These are phyloP conservation scores for Alloteropsis angusta DNA, from an alignment of 202 grass and related monocot species.

Conservation along the genomic window DNA sequence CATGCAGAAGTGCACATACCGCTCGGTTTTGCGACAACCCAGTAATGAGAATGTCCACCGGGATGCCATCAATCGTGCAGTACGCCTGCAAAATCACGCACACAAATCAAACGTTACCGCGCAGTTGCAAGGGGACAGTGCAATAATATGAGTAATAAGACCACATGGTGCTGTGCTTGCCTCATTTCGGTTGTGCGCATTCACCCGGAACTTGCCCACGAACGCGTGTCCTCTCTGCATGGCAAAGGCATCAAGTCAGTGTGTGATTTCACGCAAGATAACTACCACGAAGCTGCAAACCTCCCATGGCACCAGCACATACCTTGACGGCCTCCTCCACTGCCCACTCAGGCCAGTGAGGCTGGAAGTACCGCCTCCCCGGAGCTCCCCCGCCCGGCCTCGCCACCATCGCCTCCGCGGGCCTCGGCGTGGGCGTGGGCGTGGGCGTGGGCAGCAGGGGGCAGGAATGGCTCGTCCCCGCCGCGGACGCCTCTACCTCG, in stretches of 20 bases:
- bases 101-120: not conserved
- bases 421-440: too few species aligned
- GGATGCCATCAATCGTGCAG: slow-evolving; percentile 74
- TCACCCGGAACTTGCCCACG: slow-evolving; percentile 67
- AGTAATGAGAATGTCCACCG: slow-evolving; percentile 71
- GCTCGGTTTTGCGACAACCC: slow-evolving; percentile 83
- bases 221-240: slow-evolving; percentile 66
- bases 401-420: not conserved
- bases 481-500: slow-evolving; percentile 13
- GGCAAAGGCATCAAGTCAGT: not conserved
- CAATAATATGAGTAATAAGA: not conserved
- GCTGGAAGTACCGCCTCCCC: slow-evolving; percentile 46
- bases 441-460: slow-evolving; percentile 45
- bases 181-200: slow-evolving; percentile 81
- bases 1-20: slow-evolving; percentile 37
- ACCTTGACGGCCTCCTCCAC: slow-evolving; percentile 67
- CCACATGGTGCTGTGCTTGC: slow-evolving; percentile 19
- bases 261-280: not conserved
- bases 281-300: not conserved
- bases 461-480: slow-evolving; percentile 45
- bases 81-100: slow-evolving; percentile 74
- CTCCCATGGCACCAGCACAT: not conserved
- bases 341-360: slow-evolving; percentile 56
- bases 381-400: not conserved
- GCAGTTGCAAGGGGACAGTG: not conserved